Base-by-base conservation (phyloP, 495 filamentous ascomycete species). In the Tuber umbilicatum region DNA sequence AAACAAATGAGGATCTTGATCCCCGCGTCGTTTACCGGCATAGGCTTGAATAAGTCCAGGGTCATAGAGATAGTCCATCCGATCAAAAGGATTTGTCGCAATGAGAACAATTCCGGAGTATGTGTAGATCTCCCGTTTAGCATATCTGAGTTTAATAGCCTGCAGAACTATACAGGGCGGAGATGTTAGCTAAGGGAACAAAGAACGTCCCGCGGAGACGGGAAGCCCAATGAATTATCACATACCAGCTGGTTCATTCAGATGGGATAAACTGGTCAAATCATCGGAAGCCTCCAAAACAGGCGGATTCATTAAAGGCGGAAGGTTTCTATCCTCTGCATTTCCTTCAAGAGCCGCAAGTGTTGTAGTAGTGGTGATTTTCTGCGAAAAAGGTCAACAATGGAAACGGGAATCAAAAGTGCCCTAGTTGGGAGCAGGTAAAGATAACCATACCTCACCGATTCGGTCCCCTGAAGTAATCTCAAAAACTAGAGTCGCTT, bases 41-140 rank as follows among this genome's bases (percentile, higher is more conserved):
- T 99, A 99, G 27, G 97, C 93, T 84, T 99, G 95, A 14, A 99
- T 94, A 93, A 99, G 98, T 67, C 96, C 96, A 31, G 95, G 95
- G 68, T 98, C 95, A 85, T 99, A 99, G 76, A 99, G 89, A 42
- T 95, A 98, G 82, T 99, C 95, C 76, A 99, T 97, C 70, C 95
- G 88, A 69, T 97, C 95, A 80, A 99, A 99, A 14, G 95, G 95
- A 85, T 99, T 99, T 68, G 95, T 97, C 72, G 95, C 95, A 84
- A 99, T 99, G 78, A 99, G 86, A 73, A 99, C 95, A 82, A 99
- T 99, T 80, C 95, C 95, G 84, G 92, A 96, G 86, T 99, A 99
- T 82, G 95, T 99, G 87, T 99, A 99, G 81, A 99, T 99, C 82
- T 99, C 95, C 83, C 98, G 98, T 83, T 99, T 97, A 73, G 92